Evolutionary conservation across 768 basidiomycete species (phyloP).

Genomic region (Podaxis carcinomalis): DNA sequence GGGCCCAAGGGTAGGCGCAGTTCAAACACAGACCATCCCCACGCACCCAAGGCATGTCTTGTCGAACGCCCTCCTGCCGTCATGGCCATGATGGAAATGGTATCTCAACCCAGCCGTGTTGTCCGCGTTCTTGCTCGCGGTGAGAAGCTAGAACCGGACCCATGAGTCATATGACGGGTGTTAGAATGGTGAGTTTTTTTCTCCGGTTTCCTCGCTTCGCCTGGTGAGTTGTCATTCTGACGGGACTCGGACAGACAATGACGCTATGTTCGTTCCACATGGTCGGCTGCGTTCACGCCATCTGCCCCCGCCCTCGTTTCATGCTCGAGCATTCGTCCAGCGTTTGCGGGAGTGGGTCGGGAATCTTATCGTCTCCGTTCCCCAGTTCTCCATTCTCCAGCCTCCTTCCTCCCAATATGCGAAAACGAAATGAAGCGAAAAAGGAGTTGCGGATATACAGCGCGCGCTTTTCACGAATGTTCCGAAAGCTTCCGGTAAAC

Average conservation of each 20-base stretch:
- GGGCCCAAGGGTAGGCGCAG: constrained; percentile 21
- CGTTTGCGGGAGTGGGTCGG: background rate
- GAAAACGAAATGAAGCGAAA: constrained; percentile 2
- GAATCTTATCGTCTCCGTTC: background rate
- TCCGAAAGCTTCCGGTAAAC: background rate
- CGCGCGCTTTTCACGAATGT: background rate
- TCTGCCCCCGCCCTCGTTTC: background rate
- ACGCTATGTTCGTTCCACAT: background rate
- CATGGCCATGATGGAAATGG: constrained; percentile 78
- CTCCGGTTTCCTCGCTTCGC: background rate
- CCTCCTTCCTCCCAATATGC: background rate
- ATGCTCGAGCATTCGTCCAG: background rate
- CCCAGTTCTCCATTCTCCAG: background rate
- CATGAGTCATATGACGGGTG: constrained; percentile 11
- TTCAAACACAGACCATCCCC: constrained; percentile 18
- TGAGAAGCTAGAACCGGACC: constrained; percentile 69
- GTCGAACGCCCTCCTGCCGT: constrained; percentile 78
- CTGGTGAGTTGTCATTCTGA: background rate
- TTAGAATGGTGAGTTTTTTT: background rate
- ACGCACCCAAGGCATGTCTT: constrained; percentile 32
- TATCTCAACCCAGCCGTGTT: constrained; percentile 68
- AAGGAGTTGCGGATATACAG: constrained; percentile 1
- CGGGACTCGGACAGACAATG: background rate
- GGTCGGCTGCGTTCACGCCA: constrained; percentile 8
- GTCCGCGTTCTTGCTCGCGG: constrained; percentile 80